Evolutionary conservation across 2,329 filamentous ascomycete species (phyloP), one percentile per base, ranked within the genome.

Genomic region (Trichoderma harzianum): DNA sequence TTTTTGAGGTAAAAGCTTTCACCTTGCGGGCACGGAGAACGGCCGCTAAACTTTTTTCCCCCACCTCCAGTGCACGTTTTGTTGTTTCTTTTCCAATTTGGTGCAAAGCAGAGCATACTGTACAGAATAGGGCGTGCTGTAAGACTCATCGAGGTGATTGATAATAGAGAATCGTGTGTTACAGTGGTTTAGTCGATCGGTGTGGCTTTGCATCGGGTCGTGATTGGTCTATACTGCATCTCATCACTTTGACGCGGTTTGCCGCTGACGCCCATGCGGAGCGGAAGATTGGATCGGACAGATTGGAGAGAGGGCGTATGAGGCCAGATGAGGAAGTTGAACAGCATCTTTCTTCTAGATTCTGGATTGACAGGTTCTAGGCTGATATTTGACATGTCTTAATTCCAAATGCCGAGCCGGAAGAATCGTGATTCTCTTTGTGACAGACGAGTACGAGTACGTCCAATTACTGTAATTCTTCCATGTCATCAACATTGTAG

Each of bases 1-100:
- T 61, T 36, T 73, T 72, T 26, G 43, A 70, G 76, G 57, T 68
- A 75, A 75, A 30, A 72, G 72, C 62, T 16, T 34, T 34, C 7
- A 5, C 21, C 39, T 53, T 65, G 26, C 26, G 26, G 32, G 34
- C 30, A 63, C 34, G 32, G 16, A 34, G 7, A 64, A 62, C 66
- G 57, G 39, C 68, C 58, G 60, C 60, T 63, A 70, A 63, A 63
- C 43, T 64, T 63, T 57, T 62, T 53, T 69, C 55, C 30, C n/a
- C 39, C 39, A 8, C 39, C 16, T 43, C 39, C 34, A 36, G 34
- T 36, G 34, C 14, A 43, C 18, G 18, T 10, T 43, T 55, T 69
- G 55, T 55, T 70, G 53, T 30, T 60, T 58, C 10, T 58, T 57
- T 26, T 28, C 53, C 26, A 3, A 12, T 58, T 26, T 30, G 39